Conservation (phyloP, 805 yeast species). For the Candida coquimbonensis region DNA sequence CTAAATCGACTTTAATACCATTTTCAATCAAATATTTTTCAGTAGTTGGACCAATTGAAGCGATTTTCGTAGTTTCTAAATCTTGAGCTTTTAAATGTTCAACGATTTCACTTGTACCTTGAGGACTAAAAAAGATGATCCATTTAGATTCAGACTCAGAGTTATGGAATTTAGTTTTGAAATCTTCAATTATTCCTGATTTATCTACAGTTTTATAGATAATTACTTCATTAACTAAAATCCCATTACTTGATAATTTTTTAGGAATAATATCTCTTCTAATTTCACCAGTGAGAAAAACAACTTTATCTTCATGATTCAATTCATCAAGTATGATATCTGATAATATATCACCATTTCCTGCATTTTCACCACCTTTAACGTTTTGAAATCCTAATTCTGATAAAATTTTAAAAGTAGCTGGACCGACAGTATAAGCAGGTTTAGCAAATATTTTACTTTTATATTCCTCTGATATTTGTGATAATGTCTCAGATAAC, state of each 20-base stretch:
- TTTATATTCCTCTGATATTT: constrained; percentile 12
- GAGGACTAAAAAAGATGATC: constrained; percentile 88
- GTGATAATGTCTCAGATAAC: constrained; percentile 37
- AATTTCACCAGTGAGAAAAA: constrained; percentile 82
- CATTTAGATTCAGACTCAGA: constrained; percentile 34
- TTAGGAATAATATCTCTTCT: constrained; percentile 77
- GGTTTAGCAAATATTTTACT: constrained; percentile 38
- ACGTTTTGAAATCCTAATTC: constrained; percentile 61
- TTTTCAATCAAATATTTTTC: constrained; percentile 47
- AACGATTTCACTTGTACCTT: constrained; percentile 67
- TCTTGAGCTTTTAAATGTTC: constrained; percentile 27
- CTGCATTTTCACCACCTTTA: constrained; percentile 69
- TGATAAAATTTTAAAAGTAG: constrained; percentile 56
- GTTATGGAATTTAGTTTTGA: constrained; percentile 13
- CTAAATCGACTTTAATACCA: constrained; percentile 52
- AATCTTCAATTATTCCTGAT: constrained; percentile 37
- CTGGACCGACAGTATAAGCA: constrained; percentile 88
- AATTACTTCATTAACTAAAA: constrained; percentile 48
- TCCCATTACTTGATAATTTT: constrained; percentile 37
- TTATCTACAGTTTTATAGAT: constrained; percentile 62
- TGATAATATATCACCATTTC: constrained; percentile 70
- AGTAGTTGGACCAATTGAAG: constrained; percentile 93
- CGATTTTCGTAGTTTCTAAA: constrained; percentile 35
- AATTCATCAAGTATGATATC: constrained; percentile 43
- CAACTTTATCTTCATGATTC: constrained; percentile 28